Evolutionary conservation across 169 alveolate genomes (phyloP).

Genomic region (Eimeria nieschulzi): DNA sequence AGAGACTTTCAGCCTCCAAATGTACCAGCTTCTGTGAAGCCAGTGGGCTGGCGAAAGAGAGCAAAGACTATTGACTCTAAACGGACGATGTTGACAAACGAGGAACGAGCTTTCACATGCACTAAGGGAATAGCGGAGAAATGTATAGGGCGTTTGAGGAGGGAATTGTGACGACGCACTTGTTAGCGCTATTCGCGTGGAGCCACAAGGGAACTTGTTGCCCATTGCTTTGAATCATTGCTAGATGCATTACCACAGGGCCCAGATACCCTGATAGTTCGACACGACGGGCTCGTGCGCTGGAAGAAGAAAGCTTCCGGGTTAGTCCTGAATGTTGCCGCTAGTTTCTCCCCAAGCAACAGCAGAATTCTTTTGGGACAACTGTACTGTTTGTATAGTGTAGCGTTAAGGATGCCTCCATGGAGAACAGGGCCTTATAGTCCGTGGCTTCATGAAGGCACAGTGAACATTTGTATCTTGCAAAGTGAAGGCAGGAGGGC

Average conservation of each 20-base stretch:
- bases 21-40: not conserved
- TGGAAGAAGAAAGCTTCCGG: not conserved
- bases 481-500: too few species aligned
- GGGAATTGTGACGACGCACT: not conserved
- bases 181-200: not conserved
- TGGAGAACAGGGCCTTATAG: too few species aligned
- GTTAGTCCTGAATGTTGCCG: too few species aligned
- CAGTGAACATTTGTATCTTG: too few species aligned
- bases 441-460: too few species aligned
- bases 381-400: too few species aligned
- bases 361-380: too few species aligned
- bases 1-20: not conserved
- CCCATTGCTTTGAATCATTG: too few species aligned
- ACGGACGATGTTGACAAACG: not conserved
- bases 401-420: too few species aligned
- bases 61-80: not conserved
- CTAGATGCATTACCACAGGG: too few species aligned
- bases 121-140: not conserved
- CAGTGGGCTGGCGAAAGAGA: not conserved
- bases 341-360: too few species aligned
- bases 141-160: slow-evolving; percentile 24
- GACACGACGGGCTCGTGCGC: not conserved
- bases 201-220: not conserved
- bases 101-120: not conserved
- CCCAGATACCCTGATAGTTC: too few species aligned